Conservation (phyloP, 2,329 filamentous ascomycete species). For the Akanthomyces dipterigenus region DNA sequence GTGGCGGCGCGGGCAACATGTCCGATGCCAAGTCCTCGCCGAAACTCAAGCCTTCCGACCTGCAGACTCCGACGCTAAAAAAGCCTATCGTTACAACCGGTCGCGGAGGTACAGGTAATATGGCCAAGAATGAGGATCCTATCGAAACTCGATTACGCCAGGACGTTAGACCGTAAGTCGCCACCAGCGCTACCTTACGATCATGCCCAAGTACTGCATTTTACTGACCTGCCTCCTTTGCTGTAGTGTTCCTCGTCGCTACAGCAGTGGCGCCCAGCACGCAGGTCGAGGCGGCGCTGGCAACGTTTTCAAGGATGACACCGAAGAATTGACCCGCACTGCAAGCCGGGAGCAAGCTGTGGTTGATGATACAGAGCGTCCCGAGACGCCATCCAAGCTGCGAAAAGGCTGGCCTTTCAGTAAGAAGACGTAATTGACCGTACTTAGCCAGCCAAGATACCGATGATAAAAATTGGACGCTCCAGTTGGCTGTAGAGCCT, state of each 20-base stretch:
- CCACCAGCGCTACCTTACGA: constrained; percentile 16
- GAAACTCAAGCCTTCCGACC: constrained; percentile 52
- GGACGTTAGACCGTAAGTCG: constrained; percentile 66
- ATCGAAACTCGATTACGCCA: constrained; percentile 70
- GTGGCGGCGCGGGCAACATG: constrained; percentile 75
- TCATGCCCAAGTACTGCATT: background rate
- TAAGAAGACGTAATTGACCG: constrained; percentile 34
- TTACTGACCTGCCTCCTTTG: constrained; percentile 12
- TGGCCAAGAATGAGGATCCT: constrained; percentile 67
- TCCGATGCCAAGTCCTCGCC: constrained; percentile 42
- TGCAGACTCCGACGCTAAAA: constrained; percentile 79
- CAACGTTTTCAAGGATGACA: constrained; percentile 53
- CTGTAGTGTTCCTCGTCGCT: constrained; percentile 45
- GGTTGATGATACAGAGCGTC: constrained; percentile 21
- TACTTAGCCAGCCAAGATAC: background rate
- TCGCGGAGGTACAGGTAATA: constrained; percentile 82
- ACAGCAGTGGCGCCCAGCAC: constrained; percentile 54
- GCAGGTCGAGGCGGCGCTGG: constrained; percentile 70
- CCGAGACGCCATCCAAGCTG: constrained; percentile 11
- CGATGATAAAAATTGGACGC: background rate
- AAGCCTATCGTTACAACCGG: constrained; percentile 80
- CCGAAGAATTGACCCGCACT: constrained; percentile 23
- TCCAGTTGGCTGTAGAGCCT: background rate
- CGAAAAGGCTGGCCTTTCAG: constrained; percentile 41
- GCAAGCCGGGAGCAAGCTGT: constrained; percentile 27